These are phyloP conservation scores for Wilcoxina mikolae DNA, from an alignment of 495 filamentous ascomycete genomes.

Conservation along the genomic window DNA sequence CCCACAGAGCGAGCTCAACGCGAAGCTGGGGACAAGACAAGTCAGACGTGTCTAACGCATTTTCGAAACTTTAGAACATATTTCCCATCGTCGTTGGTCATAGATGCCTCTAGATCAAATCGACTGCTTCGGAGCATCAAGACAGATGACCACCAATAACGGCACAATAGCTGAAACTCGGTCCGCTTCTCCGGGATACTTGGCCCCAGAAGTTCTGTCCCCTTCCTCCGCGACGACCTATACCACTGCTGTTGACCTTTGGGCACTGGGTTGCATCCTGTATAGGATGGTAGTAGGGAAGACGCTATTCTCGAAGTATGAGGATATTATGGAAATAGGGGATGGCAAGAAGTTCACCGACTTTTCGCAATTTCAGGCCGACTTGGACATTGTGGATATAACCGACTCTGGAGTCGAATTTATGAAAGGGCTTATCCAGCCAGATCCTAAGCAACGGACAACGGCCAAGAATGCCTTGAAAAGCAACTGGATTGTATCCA, in stretches of 20 bases:
- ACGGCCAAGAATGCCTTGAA: not conserved
- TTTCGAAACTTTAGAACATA: slow-evolving; percentile 26
- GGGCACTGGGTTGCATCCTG: slow-evolving; percentile 24
- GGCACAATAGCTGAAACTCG: slow-evolving; percentile 19
- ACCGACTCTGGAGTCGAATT: not conserved
- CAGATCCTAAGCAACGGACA: not conserved
- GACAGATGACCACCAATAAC: too few relatives aligned
- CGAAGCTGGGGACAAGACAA: too few relatives aligned
- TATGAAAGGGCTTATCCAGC: not conserved
- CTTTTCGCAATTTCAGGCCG: not conserved
- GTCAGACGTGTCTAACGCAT: not conserved
- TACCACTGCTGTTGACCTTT: slow-evolving; percentile 26
- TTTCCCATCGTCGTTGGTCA: slow-evolving; percentile 19
- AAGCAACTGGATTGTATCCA: not conserved
- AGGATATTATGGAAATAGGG: too few relatives aligned
- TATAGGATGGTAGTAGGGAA: slow-evolving; percentile 13
- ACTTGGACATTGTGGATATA: not conserved
- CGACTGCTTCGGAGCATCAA: slow-evolving; percentile 32
- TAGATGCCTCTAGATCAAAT: slow-evolving; percentile 28
- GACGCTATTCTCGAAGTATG: too few relatives aligned
- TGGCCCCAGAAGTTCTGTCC: slow-evolving; percentile 29
- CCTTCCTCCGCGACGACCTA: slow-evolving; percentile 8
- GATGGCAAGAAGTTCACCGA: too few relatives aligned
- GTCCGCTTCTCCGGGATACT: slow-evolving; percentile 23
- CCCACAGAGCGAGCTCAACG: too few relatives aligned